A percentile compares a stretch with the other conserved stretches of the same genome.
These are phyloP conservation scores for Amylostereum areolatum DNA, from an alignment of 1,284 basidiomycete species.

Conservation along the genomic window DNA sequence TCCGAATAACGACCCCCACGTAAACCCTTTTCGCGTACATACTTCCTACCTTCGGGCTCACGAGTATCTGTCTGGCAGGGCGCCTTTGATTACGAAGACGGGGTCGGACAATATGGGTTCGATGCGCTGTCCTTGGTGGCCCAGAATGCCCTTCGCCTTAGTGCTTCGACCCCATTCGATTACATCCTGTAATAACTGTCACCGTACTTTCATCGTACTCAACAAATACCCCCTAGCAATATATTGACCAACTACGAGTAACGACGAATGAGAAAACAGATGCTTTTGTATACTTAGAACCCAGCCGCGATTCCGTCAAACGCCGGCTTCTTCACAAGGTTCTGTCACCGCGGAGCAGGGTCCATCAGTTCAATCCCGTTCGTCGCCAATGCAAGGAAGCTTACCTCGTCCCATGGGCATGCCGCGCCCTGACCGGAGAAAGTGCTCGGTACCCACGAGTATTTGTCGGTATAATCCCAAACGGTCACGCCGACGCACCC, in stretches of 20 bases:
- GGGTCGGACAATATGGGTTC: conserved; percentile 18
- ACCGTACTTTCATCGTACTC: not conserved
- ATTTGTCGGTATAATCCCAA: conserved; percentile 6
- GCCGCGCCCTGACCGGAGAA: conserved; percentile 17
- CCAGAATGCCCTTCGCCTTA: conserved; percentile 9
- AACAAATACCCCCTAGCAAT: too few species aligned
- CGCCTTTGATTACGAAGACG: conserved; percentile 29
- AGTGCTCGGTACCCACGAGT: conserved; percentile 18
- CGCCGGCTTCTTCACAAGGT: conserved; percentile 15
- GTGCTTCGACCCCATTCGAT: conserved; percentile 18
- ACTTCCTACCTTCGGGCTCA: too few species aligned
- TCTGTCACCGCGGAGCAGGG: conserved; percentile 5
- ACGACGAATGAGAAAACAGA: too few species aligned
- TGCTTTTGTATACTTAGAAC: conserved; percentile 1
- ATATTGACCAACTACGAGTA: too few species aligned
- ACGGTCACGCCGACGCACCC: conserved; percentile 4
- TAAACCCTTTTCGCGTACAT: too few species aligned
- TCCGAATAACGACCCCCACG: conserved; percentile 29
- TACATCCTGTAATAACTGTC: conserved; percentile 15
- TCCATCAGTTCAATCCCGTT: not conserved
- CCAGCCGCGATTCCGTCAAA: conserved; percentile 14
- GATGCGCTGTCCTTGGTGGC: conserved; percentile 16
- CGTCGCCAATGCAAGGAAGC: not conserved
- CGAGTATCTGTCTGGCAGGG: conserved; percentile 9
- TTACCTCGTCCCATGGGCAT: conserved; percentile 17